Conservation (phyloP, 345 rosid species). For the Mangifera indica region DNA sequence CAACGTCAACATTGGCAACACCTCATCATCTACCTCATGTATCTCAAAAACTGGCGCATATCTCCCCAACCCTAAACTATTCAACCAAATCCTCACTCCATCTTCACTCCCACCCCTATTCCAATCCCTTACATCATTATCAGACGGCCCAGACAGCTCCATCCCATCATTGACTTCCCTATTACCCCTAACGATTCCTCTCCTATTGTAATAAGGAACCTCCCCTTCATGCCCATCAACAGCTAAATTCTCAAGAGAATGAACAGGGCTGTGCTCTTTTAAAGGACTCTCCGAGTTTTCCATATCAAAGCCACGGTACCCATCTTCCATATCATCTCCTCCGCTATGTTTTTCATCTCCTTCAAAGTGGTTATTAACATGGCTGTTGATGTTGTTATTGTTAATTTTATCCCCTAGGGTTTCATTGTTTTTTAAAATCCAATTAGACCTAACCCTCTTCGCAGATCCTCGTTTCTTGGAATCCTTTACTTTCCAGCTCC, state of each 20-base stretch:
- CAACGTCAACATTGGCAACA: constrained; percentile 77
- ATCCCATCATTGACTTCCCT: constrained; percentile 36
- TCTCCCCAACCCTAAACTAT: constrained; percentile 66
- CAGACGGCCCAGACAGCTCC: constrained; percentile 56
- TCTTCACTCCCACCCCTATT: constrained; percentile 42
- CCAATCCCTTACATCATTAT: constrained; percentile 47
- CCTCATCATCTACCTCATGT: constrained; percentile 87
- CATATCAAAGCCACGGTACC: constrained; percentile 49
- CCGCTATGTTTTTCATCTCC: constrained; percentile 55
- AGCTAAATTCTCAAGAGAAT: constrained; percentile 57
- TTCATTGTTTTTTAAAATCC: constrained; percentile 58
- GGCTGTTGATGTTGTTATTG: constrained; percentile 3
- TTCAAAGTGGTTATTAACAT: constrained; percentile 9
- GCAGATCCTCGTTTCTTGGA: constrained; percentile 42
- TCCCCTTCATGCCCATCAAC: constrained; percentile 49
- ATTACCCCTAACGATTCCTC: constrained; percentile 32
- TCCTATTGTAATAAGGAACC: constrained; percentile 29
- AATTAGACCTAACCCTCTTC: constrained; percentile 63
- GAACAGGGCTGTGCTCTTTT: constrained; percentile 58
- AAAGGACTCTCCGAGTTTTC: constrained; percentile 69
- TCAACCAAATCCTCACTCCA: constrained; percentile 65
- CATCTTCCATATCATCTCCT: constrained; percentile 51
- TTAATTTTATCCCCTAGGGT: constrained; percentile 22
- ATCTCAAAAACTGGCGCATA: constrained; percentile 80
- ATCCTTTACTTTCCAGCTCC: constrained; percentile 70